Evolutionary conservation across 257 asterid species (phyloP).

Genomic region (Cordia subcordata): DNA sequence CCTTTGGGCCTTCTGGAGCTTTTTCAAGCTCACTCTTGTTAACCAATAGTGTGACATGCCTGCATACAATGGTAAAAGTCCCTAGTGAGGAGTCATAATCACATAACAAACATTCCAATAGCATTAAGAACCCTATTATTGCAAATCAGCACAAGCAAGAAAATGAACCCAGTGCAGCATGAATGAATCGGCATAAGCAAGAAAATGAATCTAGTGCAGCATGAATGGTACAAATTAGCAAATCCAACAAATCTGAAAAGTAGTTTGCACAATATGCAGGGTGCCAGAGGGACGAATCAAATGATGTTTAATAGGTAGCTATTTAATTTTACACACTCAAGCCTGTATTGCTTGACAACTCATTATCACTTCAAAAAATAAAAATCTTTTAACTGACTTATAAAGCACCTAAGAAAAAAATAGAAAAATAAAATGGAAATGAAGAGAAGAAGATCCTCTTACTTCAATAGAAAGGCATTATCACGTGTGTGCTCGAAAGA

Average conservation of each 20-base stretch:
- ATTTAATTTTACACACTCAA: too few relatives aligned
- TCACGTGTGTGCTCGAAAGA: constrained; percentile 93
- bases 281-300: constrained; percentile 1
- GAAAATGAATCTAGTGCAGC: not conserved
- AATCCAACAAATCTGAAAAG: too few relatives aligned
- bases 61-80: constrained; percentile 37
- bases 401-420: too few relatives aligned
- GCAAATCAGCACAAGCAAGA: not conserved
- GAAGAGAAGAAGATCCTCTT: constrained; percentile 23
- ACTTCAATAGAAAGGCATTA: constrained; percentile 90
- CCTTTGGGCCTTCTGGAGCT: constrained; percentile 87
- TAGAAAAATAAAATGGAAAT: too few relatives aligned
- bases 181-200: not conserved
- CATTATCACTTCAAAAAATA: too few relatives aligned
- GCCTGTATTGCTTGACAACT: too few relatives aligned
- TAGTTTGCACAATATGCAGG: not conserved
- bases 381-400: too few relatives aligned
- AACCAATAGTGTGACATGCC: constrained; percentile 71
- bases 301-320: too few relatives aligned
- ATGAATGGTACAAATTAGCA: too few relatives aligned
- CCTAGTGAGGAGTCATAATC: too few relatives aligned
- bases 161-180: not conserved
- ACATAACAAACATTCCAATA: constrained; percentile 11
- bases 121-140: not conserved
- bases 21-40: constrained; percentile 78